phyloP scores from a whole-genome alignment of 495 filamentous ascomycete species.

The Penicillium paradoxum region DNA sequence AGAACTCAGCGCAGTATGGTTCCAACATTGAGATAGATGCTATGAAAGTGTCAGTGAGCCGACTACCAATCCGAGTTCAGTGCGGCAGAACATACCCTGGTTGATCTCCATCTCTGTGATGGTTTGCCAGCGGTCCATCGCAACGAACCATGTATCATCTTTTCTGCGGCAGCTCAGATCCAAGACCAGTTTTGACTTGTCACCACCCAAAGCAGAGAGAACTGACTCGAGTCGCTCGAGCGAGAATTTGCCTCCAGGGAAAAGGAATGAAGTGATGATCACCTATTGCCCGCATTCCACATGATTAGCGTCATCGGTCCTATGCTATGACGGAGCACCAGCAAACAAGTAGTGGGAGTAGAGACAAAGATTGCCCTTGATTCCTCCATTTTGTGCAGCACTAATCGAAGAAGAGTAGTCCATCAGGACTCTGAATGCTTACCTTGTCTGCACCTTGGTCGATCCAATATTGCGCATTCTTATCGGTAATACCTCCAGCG shows the following conservation, averaged over 20 bases:
- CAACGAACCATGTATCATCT: conserved; percentile 79
- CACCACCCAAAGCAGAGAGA: conserved; percentile 61
- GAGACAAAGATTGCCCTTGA: not conserved
- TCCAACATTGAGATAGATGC: conserved; percentile 76
- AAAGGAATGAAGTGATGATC: conserved; percentile 82
- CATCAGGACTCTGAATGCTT: conserved; percentile 15
- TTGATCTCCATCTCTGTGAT: conserved; percentile 93
- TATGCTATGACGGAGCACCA: conserved; percentile 8
- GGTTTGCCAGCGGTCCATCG: conserved; percentile 98
- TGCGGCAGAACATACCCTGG: conserved; percentile 50
- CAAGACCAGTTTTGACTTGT: conserved; percentile 80
- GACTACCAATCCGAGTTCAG: not conserved
- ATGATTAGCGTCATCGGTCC: conserved; percentile 14
- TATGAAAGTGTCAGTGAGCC: conserved; percentile 26
- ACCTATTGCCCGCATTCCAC: conserved; percentile 54
- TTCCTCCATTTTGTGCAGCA: not conserved
- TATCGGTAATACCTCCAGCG: conserved; percentile 82
- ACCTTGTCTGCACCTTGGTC: conserved; percentile 87
- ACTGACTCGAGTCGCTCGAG: conserved; percentile 66
- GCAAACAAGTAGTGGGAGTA: not conserved
- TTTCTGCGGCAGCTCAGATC: conserved; percentile 83
- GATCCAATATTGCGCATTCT: conserved; percentile 83
- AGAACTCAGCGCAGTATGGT: conserved; percentile 88
- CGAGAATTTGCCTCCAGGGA: conserved; percentile 77
- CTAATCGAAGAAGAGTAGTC: not conserved